phyloP scores from a whole-genome alignment of 345 rosid genomes.

The Acer saccharum region DNA sequence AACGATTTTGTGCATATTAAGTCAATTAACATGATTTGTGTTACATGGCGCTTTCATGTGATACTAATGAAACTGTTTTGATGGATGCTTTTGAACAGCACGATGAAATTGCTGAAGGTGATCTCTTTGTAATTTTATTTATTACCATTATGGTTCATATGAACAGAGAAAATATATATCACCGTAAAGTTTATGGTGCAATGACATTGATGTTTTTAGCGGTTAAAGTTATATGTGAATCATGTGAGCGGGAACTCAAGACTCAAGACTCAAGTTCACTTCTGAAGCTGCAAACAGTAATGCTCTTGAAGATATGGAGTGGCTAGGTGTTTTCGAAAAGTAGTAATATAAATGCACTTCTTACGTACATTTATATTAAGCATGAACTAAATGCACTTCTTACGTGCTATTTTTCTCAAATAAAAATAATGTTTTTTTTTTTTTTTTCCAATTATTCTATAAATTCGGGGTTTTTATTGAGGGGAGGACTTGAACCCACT shows the following conservation, averaged over 20 bases:
- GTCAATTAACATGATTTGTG: too few relatives aligned
- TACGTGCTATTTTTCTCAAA: too few relatives aligned
- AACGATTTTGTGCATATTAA: background rate
- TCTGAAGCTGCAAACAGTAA: constrained; percentile 56
- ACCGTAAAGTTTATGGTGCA: background rate
- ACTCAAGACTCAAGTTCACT: constrained; percentile 61
- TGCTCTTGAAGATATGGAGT: constrained; percentile 66
- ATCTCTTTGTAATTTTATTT: too few relatives aligned
- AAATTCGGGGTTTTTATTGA: too few relatives aligned
- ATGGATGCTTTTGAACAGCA: constrained; percentile 47
- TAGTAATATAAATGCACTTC: background rate
- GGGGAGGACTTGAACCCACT: too few relatives aligned
- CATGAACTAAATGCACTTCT: too few relatives aligned
- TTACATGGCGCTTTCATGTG: constrained; percentile 62
- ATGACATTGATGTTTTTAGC: constrained; percentile 9
- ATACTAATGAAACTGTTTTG: constrained; percentile 67
- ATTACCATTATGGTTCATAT: background rate
- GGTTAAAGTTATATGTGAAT: constrained; percentile 70
- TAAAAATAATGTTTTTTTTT: too few relatives aligned
- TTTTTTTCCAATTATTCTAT: too few relatives aligned
- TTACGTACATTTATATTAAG: too few relatives aligned
- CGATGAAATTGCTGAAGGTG: constrained; percentile 61
- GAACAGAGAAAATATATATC: background rate
- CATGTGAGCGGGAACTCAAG: constrained; percentile 40
- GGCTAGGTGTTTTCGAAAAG: constrained; percentile 42